Base-by-base conservation (phyloP, 345 rosid genomes). In the Camelina neglecta region DNA sequence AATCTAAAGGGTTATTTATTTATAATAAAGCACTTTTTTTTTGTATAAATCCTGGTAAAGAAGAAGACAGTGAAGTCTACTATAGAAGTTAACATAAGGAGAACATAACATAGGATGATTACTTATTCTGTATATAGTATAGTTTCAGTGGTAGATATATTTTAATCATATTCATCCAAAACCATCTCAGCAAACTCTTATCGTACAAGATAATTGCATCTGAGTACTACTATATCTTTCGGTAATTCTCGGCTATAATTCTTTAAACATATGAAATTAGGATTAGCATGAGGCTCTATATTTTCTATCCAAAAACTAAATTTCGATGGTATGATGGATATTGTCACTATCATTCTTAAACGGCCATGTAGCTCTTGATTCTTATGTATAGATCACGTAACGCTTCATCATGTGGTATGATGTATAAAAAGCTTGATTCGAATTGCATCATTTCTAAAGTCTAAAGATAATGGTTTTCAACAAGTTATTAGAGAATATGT, bases 401-500 rank as follows among this genome's bases (percentile, higher is more conserved):
- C 72, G 76, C 31, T 29, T 56, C 45, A 56, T 64, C 54, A 77
- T 64, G 10, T 71, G 38, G 11, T 48, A 18, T 64, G 75, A 47
- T 56, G 36, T 64, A 77, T 24, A 45, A 55, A 55, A 77, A 77
- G 75, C 38, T 50, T 41, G 73, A 72, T 72, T 72, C 69, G 24
- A 38, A 66, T 66, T 33, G 72, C 42, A 53, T 53, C 44, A 42
- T 59, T 51, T 47, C 20, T 51, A 31, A 33, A 33, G 31, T 35
- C 11, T 38, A 38, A 31, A 54, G 57, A 72, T 42, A 33, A 59
- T 31, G 13, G 67, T 24, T 39, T 78, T 65, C 57, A 58, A 72
- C 81, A 65, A 65, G 67, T 72, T 65, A 71, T 65, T 49, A 72
- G 63, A 72, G 81, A 78, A 78, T 78, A 72, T 71, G 44, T 78